Evolutionary conservation across 306 rosid genomes (phyloP).

Genomic region (Luffa acutangula): DNA sequence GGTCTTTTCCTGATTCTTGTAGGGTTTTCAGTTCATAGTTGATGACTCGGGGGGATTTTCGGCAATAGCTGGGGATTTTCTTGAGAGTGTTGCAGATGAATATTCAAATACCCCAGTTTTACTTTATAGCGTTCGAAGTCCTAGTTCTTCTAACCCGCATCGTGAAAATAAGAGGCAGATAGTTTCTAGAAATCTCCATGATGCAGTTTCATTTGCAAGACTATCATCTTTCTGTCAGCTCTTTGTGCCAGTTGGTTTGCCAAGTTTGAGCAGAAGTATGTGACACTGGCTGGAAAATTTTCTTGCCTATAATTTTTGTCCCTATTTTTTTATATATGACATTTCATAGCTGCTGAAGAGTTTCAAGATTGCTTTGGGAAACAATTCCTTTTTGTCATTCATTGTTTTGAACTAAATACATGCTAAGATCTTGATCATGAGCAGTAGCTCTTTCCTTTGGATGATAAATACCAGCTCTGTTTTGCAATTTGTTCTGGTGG

Average conservation of each 20-base stretch:
- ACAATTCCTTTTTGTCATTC: background rate
- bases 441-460: background rate
- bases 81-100: slow-evolving; percentile 77
- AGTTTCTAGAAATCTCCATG: slow-evolving; percentile 60
- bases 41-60: slow-evolving; percentile 93
- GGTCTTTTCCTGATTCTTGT: slow-evolving; percentile 15
- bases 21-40: slow-evolving; percentile 85
- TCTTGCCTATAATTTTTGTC: slow-evolving; percentile 1
- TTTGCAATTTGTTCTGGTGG: slow-evolving; percentile 3
- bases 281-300: slow-evolving; percentile 7
- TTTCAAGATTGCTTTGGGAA: background rate
- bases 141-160: slow-evolving; percentile 22
- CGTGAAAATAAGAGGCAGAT: slow-evolving; percentile 45
- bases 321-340: background rate
- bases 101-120: slow-evolving; percentile 58
- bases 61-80: slow-evolving; percentile 58
- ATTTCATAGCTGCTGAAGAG: background rate
- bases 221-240: slow-evolving; percentile 64
- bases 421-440: background rate
- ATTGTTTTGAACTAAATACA: background rate
- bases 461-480: background rate
- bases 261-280: slow-evolving; percentile 60
- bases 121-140: slow-evolving; percentile 53
- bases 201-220: slow-evolving; percentile 73
- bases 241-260: slow-evolving; percentile 72